Percentiles rank a stretch among this genome's conserved stretches.
These are phyloP conservation scores for Xylaria castorea DNA, from an alignment of 495 filamentous ascomycete species.

Conservation along the genomic window DNA sequence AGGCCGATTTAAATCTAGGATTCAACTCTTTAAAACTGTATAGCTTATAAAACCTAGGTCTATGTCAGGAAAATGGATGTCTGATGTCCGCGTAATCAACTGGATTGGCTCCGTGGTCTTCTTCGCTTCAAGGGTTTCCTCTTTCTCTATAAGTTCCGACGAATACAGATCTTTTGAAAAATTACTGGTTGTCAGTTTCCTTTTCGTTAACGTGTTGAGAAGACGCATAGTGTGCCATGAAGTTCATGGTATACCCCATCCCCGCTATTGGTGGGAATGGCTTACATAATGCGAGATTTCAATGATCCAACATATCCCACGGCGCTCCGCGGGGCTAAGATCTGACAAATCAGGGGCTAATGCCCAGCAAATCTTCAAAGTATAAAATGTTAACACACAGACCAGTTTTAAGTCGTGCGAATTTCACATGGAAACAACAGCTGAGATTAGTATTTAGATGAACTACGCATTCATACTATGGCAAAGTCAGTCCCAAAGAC, in stretches of 20 bases:
- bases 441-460: neutral
- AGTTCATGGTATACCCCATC: neutral
- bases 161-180: neutral
- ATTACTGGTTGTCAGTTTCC: neutral
- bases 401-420: neutral
- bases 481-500: neutral
- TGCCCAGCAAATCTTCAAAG: neutral
- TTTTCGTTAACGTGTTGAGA: neutral
- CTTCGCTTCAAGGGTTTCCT: neutral
- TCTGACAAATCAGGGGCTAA: neutral
- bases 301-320: neutral
- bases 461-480: neutral
- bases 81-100: neutral
- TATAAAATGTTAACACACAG: neutral
- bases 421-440: too few relatives aligned
- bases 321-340: neutral
- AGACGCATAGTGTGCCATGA: neutral
- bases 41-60: too few relatives aligned
- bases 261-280: neutral
- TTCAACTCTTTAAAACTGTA: too few relatives aligned
- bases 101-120: neutral
- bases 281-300: neutral
- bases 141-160: neutral
- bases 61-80: too few relatives aligned
- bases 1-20: too few relatives aligned